Conservation (phyloP, 345 rosid species). For the Eucalyptus tenuipes region DNA sequence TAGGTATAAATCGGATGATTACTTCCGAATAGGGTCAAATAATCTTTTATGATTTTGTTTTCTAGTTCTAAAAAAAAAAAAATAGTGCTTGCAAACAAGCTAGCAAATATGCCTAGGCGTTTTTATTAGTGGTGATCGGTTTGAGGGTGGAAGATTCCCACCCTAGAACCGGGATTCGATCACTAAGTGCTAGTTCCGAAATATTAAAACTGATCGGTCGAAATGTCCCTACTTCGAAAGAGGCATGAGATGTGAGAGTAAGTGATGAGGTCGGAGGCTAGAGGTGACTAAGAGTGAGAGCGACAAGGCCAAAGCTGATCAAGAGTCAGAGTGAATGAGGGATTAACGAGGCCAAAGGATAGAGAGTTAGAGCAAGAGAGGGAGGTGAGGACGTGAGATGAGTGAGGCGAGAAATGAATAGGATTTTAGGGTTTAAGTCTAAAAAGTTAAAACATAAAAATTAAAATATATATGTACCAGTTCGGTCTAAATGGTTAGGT, state of each 20-base stretch:
- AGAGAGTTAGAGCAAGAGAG: background rate
- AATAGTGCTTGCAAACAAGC: background rate
- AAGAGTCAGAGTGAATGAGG: background rate
- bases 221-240: background rate
- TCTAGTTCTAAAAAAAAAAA: background rate
- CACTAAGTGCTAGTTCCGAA: fast-evolving
- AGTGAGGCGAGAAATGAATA: background rate
- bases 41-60: background rate
- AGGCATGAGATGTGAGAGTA: background rate
- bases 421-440: background rate
- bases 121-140: background rate
- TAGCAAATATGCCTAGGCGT: background rate
- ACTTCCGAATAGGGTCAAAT: background rate
- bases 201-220: fast-evolving
- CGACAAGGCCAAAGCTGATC: too few species aligned
- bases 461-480: fast-evolving
- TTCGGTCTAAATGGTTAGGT: fast-evolving
- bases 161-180: fast-evolving
- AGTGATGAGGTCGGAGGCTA: too few species aligned
- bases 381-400: background rate
- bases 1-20: background rate
- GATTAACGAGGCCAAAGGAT: background rate
- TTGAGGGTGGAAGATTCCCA: background rate
- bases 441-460: too few species aligned
- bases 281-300: too few species aligned